Evolutionary conservation across 495 filamentous ascomycete genomes (phyloP).

Genomic region (Aspergillus kassunensis): DNA sequence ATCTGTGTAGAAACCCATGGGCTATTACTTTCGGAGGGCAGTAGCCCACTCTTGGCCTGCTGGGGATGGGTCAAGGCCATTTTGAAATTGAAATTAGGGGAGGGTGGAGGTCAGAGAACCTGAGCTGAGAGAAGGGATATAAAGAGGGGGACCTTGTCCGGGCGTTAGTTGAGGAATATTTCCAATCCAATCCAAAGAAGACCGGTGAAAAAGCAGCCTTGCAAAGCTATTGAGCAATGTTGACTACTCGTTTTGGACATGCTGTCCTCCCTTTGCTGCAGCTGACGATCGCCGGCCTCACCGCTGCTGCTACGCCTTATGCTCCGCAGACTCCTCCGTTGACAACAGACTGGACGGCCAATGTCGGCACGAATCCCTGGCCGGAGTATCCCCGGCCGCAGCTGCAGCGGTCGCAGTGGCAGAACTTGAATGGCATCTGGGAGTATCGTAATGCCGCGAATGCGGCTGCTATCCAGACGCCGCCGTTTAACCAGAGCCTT

Average conservation of each 20-base stretch:
- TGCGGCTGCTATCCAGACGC: constrained; percentile 35
- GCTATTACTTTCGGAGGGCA: neutral
- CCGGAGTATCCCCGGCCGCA: constrained; percentile 64
- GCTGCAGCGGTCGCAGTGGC: constrained; percentile 54
- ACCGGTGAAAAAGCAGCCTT: too few species aligned
- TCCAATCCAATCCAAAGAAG: too few species aligned
- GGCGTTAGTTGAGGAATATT: too few species aligned
- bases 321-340: constrained; percentile 41
- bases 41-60: constrained; percentile 2
- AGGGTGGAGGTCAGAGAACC: too few species aligned
- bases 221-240: too few species aligned
- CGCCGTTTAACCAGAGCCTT: constrained; percentile 40
- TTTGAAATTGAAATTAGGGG: too few species aligned
- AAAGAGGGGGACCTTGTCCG: too few species aligned
- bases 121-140: too few species aligned
- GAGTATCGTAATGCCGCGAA: constrained; percentile 49
- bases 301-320: constrained; percentile 17
- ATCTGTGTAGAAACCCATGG: neutral
- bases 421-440: constrained; percentile 65
- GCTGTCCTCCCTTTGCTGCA: constrained; percentile 5
- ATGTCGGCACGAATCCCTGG: constrained; percentile 61
- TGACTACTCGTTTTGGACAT: too few species aligned
- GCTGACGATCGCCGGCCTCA: neutral
- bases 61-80: neutral
- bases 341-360: constrained; percentile 58